These are phyloP conservation scores for Eremochloa ophiuroides DNA, from an alignment of 176 grass and related monocot genomes.

Conservation along the genomic window DNA sequence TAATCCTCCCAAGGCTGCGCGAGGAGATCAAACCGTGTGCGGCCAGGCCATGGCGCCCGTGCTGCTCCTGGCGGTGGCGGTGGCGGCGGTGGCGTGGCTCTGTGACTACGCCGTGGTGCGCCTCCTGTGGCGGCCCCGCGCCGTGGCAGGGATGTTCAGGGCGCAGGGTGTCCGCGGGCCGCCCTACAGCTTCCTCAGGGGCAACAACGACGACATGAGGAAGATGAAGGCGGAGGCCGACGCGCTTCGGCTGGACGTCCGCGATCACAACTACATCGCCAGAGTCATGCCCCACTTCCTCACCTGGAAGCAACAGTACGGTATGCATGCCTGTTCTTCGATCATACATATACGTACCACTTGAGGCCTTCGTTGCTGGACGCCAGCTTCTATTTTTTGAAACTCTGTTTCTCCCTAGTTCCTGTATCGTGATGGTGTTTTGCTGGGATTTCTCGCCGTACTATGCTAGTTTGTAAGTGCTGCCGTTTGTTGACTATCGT, in stretches of 20 bases:
- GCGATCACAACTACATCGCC: constrained; percentile 32
- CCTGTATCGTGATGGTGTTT: too few relatives aligned
- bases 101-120: constrained; percentile 15
- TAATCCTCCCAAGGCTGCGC: too few relatives aligned
- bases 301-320: constrained; percentile 41
- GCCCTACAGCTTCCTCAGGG: constrained; percentile 24
- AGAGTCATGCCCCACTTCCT: constrained; percentile 18
- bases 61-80: background rate
- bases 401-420: too few relatives aligned
- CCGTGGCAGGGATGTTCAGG: constrained; percentile 14
- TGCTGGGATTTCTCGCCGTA: too few relatives aligned
- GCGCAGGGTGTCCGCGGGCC: constrained; percentile 39
- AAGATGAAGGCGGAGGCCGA: constrained; percentile 17
- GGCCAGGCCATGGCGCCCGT: background rate
- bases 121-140: constrained; percentile 32
- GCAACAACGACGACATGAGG: constrained; percentile 23
- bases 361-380: too few relatives aligned
- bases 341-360: too few relatives aligned
- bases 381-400: too few relatives aligned
- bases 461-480: too few relatives aligned
- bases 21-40: background rate
- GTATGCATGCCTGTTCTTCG: background rate
- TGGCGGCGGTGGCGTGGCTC: constrained; percentile 16
- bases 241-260: background rate
- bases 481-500: too few relatives aligned